phyloP scores from a whole-genome alignment of 805 yeast genomes.

The Suhomyces vadensis region DNA sequence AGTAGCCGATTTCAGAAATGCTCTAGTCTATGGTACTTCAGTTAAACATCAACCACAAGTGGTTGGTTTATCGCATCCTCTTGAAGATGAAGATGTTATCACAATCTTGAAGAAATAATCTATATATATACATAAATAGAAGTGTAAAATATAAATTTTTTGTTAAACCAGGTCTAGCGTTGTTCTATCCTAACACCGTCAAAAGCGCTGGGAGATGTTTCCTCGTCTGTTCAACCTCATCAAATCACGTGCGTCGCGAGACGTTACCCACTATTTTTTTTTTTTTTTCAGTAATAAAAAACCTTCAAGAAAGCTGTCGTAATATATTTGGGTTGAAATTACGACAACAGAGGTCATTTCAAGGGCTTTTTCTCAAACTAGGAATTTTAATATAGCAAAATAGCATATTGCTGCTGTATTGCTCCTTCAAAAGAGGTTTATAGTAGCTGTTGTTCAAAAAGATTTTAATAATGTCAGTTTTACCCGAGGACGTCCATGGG shows the following conservation, averaged over 20 bases:
- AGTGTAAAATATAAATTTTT: neutral
- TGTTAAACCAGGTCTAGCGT: no score
- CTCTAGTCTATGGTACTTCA: conserved; percentile 89
- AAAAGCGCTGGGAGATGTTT: neutral
- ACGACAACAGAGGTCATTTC: neutral
- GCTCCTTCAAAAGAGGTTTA: conserved; percentile 1
- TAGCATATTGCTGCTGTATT: conserved; percentile 1
- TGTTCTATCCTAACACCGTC: neutral
- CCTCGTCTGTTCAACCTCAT: conserved; percentile 5
- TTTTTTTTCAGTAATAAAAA: neutral
- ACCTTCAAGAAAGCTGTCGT: conserved; percentile 5
- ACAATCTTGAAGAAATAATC: conserved; percentile 77
- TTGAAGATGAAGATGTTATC: conserved; percentile 96
- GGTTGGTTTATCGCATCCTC: conserved; percentile 80
- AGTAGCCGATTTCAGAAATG: conserved; percentile 90
- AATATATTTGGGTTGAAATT: neutral
- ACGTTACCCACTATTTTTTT: conserved; percentile 2
- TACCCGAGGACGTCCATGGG: conserved; percentile 62
- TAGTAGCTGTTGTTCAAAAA: neutral
- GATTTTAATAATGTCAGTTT: conserved; percentile 17
- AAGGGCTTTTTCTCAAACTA: neutral
- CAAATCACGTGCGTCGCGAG: conserved; percentile 4
- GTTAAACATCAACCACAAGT: conserved; percentile 98
- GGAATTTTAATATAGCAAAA: neutral
- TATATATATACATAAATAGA: conserved; percentile 1